Conservation (phyloP, 2,329 filamentous ascomycete genomes). For the Apiospora malaysiana region DNA sequence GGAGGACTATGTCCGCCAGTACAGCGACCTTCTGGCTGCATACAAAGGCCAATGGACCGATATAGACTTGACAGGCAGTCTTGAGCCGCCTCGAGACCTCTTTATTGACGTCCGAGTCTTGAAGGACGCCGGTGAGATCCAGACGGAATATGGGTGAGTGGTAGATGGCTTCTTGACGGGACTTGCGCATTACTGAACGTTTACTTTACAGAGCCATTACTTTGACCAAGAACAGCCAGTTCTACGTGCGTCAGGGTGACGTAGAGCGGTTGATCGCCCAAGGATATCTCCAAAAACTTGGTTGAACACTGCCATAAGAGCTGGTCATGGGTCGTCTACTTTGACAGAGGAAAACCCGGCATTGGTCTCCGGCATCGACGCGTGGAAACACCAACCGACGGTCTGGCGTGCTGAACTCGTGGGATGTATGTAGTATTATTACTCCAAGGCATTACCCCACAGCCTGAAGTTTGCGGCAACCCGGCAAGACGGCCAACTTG, state of each 20-base stretch:
- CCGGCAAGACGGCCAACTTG: neutral
- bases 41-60: constrained; percentile 99
- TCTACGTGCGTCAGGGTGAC: constrained; percentile 94
- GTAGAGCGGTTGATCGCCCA: constrained; percentile 94
- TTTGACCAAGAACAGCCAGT: constrained; percentile 96
- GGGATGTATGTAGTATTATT: neutral
- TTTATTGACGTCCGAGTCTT: constrained; percentile 97
- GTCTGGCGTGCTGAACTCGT: neutral
- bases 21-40: constrained; percentile 88
- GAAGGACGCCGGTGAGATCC: constrained; percentile 97
- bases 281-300: constrained; percentile 90
- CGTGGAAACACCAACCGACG: neutral
- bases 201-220: constrained; percentile 75
- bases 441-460: neutral
- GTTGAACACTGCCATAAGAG: constrained; percentile 54
- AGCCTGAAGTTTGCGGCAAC: neutral
- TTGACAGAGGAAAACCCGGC: neutral
- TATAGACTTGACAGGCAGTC: constrained; percentile 89
- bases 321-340: neutral
- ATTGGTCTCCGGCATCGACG: neutral
- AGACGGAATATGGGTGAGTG: constrained; percentile 94
- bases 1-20: constrained; percentile 93
- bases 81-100: constrained; percentile 92
- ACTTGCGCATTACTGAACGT: constrained; percentile 9
- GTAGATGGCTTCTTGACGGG: constrained; percentile 20